These are phyloP conservation scores for barrel medic (Medicago truncatula) DNA, from an alignment of 306 rosid genomes.

Conservation along the genomic window DNA sequence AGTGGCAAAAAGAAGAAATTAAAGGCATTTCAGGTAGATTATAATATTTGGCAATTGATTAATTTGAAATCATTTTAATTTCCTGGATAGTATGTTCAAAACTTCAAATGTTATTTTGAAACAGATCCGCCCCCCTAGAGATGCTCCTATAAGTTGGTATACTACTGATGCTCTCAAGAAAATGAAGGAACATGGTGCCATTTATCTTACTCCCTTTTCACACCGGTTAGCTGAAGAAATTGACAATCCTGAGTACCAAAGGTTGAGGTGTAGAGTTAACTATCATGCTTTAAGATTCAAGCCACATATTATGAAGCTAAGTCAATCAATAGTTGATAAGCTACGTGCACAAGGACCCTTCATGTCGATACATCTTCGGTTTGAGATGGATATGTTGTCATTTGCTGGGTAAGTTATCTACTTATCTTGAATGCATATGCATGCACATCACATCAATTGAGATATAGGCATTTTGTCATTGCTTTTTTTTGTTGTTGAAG, in stretches of 20 bases:
- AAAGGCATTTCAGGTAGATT: constrained; percentile 82
- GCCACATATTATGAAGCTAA: constrained; percentile 83
- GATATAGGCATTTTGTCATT: not conserved
- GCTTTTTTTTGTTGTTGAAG: no score
- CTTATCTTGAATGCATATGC: constrained; percentile 37
- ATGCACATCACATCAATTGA: constrained; percentile 15
- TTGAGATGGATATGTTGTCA: constrained; percentile 99
- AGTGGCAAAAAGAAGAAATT: constrained; percentile 87
- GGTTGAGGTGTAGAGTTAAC: constrained; percentile 95
- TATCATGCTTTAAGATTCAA: constrained; percentile 96
- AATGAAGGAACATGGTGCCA: constrained; percentile 93
- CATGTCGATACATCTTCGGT: constrained; percentile 97
- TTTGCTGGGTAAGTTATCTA: constrained; percentile 87
- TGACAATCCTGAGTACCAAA: constrained; percentile 88
- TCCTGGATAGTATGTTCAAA: constrained; percentile 27
- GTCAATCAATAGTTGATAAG: constrained; percentile 93
- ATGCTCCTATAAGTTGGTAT: constrained; percentile 92
- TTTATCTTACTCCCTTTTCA: constrained; percentile 96
- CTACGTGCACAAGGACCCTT: constrained; percentile 89
- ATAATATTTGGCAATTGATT: constrained; percentile 27
- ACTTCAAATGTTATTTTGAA: constrained; percentile 40
- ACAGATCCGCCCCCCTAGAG: constrained; percentile 93
- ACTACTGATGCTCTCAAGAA: constrained; percentile 74
- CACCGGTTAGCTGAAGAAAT: constrained; percentile 99
- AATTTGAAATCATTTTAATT: constrained; percentile 35